Conservation (phyloP, 495 filamentous ascomycete genomes). For the Penicillium argentinense region DNA sequence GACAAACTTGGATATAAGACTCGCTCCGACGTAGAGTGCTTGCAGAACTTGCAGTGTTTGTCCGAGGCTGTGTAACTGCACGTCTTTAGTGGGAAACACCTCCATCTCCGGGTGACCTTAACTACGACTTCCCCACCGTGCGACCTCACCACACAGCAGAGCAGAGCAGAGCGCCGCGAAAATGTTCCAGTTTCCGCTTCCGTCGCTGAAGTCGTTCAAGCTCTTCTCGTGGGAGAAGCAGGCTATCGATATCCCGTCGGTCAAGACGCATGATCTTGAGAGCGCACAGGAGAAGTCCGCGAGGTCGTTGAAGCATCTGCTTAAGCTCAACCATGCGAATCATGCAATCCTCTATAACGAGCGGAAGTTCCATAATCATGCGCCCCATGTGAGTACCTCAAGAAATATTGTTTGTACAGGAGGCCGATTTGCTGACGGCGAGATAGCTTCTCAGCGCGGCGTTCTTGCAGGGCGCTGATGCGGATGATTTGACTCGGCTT, state of each 20-base stretch:
- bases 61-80: too few species aligned
- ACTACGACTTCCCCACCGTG: background rate
- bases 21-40: too few species aligned
- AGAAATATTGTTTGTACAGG: too few species aligned
- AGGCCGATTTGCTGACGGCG: constrained; percentile 13
- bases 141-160: background rate
- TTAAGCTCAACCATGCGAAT: constrained; percentile 89
- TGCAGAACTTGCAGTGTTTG: too few species aligned
- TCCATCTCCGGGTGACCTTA: background rate
- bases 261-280: constrained; percentile 76
- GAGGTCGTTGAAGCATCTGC: constrained; percentile 81
- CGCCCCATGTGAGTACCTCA: constrained; percentile 75
- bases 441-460: constrained; percentile 70
- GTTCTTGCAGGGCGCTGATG: constrained; percentile 76
- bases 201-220: constrained; percentile 19
- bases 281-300: constrained; percentile 72
- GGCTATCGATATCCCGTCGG: constrained; percentile 64
- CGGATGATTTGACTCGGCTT: constrained; percentile 67
- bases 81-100: background rate
- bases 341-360: constrained; percentile 78
- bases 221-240: constrained; percentile 25
- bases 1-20: background rate
- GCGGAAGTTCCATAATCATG: constrained; percentile 82
- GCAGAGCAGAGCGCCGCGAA: background rate
- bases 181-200: constrained; percentile 34